Percentiles rank a stretch among this genome's conserved stretches.
Evolutionary conservation across 2,329 filamentous ascomycete species (phyloP).

Genomic region (Aureobasidium vineae): DNA sequence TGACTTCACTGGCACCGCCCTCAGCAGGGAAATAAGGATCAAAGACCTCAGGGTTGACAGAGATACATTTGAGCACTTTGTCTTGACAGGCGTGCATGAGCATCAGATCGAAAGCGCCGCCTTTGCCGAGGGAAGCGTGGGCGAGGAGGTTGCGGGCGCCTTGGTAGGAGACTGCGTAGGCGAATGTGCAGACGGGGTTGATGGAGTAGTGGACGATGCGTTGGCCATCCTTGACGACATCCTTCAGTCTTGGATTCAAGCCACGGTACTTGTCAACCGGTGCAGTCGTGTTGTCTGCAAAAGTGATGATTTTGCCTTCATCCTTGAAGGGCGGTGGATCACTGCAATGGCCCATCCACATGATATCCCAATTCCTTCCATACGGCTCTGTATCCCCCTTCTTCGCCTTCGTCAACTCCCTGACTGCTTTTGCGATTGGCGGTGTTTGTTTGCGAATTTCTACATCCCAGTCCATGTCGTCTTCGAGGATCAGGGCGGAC

Average conservation of each 20-base stretch:
- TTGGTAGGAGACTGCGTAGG: constrained; percentile 34
- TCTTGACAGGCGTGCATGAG: constrained; percentile 38
- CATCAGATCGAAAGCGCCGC: constrained; percentile 41
- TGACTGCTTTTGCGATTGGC: constrained; percentile 38
- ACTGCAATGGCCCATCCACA: constrained; percentile 44
- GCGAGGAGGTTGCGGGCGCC: constrained; percentile 40
- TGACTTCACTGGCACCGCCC: constrained; percentile 34
- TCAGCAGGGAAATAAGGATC: constrained; percentile 39
- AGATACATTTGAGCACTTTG: constrained; percentile 39
- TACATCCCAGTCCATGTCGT: constrained; percentile 44
- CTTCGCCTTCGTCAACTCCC: constrained; percentile 32
- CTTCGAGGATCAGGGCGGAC: constrained; percentile 39
- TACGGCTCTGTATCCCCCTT: constrained; percentile 34
- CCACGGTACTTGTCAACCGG: constrained; percentile 32
- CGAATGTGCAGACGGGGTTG: constrained; percentile 38
- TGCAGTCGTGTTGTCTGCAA: constrained; percentile 32
- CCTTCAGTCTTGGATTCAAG: constrained; percentile 30
- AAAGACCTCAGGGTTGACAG: constrained; percentile 42
- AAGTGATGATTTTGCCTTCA: constrained; percentile 27
- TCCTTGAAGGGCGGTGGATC: constrained; percentile 31
- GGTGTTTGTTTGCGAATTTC: constrained; percentile 37
- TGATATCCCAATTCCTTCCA: constrained; percentile 40
- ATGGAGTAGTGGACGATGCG: constrained; percentile 34
- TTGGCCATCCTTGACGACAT: constrained; percentile 32
- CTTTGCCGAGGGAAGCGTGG: constrained; percentile 34